Conservation (phyloP, 1,284 basidiomycete genomes). For the Xerocomus alliaceus region DNA sequence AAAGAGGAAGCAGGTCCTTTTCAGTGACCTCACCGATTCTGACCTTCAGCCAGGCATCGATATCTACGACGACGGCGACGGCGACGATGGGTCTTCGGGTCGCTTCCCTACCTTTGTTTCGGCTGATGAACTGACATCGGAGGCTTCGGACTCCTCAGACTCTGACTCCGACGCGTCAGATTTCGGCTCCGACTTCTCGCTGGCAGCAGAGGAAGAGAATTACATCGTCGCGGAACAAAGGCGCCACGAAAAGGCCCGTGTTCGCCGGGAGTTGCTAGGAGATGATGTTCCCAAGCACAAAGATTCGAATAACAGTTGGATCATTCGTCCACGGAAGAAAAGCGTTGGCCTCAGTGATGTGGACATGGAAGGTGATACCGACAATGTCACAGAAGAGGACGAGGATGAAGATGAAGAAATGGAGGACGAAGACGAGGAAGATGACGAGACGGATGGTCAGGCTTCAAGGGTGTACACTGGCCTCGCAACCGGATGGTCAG, state of each 20-base stretch:
- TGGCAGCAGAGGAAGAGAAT: slow-evolving; percentile 67
- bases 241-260: slow-evolving; percentile 53
- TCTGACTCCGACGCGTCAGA: slow-evolving; percentile 46
- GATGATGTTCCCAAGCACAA: slow-evolving; percentile 56
- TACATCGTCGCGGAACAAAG: slow-evolving; percentile 60
- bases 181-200: slow-evolving; percentile 61
- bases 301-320: slow-evolving; percentile 63
- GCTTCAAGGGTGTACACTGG: slow-evolving; percentile 57
- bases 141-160: slow-evolving; percentile 49
- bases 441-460: slow-evolving; percentile 52
- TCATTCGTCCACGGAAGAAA: slow-evolving; percentile 69
- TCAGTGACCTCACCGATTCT: slow-evolving; percentile 45
- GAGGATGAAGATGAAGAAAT: slow-evolving; percentile 59
- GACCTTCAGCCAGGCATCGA: slow-evolving; percentile 29
- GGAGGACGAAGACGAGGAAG: slow-evolving; percentile 44
- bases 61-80: slow-evolving; percentile 31
- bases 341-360: slow-evolving; percentile 68
- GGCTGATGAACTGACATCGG: slow-evolving; percentile 60
- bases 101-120: slow-evolving; percentile 74
- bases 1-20: slow-evolving; percentile 41
- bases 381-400: slow-evolving; percentile 53
- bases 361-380: slow-evolving; percentile 61
- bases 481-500: slow-evolving; percentile 71
- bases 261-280: slow-evolving; percentile 62
- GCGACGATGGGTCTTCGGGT: slow-evolving; percentile 47